Conservation (phyloP, 257 asterid genomes). For the Scutellaria barbata region DNA sequence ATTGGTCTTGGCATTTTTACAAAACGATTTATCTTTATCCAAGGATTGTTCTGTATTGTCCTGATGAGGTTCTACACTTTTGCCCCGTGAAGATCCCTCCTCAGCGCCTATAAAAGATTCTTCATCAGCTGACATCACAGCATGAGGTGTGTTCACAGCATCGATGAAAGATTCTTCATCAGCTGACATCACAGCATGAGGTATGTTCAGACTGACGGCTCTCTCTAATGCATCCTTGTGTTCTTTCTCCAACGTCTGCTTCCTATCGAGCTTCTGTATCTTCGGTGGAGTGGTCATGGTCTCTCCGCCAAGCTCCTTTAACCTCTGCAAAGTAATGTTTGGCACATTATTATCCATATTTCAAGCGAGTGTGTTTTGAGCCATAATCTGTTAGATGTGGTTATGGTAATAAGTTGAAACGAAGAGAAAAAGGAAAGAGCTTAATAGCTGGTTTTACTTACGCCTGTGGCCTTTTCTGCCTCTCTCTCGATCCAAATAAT, state of each 20-base stretch:
- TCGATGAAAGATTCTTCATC: slow-evolving; percentile 41
- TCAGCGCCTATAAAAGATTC: slow-evolving; percentile 22
- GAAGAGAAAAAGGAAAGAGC: neutral
- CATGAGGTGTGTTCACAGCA: slow-evolving; percentile 27
- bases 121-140: slow-evolving; percentile 22
- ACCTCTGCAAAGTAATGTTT: slow-evolving; percentile 45
- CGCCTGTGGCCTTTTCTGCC: slow-evolving; percentile 72
- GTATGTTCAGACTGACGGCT: slow-evolving; percentile 84
- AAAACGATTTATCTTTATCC: slow-evolving; percentile 29
- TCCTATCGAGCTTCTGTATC: slow-evolving; percentile 66
- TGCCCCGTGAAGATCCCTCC: too few species aligned
- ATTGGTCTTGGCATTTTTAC: slow-evolving; percentile 51
- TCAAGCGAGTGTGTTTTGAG: neutral
- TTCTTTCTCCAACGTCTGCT: slow-evolving; percentile 74
- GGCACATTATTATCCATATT: neutral
- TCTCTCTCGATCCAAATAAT: slow-evolving; percentile 92
- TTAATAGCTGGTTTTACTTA: slow-evolving; percentile 39
- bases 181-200: slow-evolving; percentile 59
- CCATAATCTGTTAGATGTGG: neutral
- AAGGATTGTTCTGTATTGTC: slow-evolving; percentile 22
- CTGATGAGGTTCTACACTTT: neutral
- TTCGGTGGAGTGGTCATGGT: slow-evolving; percentile 64
- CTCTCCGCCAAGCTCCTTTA: slow-evolving; percentile 52
- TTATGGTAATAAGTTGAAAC: neutral
- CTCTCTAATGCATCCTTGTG: slow-evolving; percentile 90